Evolutionary conservation across 1,284 basidiomycete species (phyloP), one percentile per base, ranked within the genome.

Genomic region (Pulveroboletus sp.): DNA sequence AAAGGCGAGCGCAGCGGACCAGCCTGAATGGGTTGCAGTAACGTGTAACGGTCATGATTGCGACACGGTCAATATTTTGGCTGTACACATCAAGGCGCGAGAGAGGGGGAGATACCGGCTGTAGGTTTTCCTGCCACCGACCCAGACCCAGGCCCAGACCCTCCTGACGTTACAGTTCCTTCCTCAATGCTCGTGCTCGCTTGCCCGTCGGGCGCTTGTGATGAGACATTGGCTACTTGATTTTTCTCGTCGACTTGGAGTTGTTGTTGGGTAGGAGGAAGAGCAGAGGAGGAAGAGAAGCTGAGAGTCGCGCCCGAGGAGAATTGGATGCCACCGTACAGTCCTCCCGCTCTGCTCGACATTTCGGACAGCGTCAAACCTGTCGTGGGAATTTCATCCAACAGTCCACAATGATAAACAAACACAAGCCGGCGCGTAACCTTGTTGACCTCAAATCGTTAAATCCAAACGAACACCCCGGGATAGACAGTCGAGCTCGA

Each of bases 1-100:
- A 65, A 92, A 92, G 12, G 89, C 91, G 61, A 92, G 86, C n/a
- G 89, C 83, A 60, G 91, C 87, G 65, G 91, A 92, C 90, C 91
- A 92, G 74, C 84, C 88, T 90, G 68, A 60, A 28, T 53, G 57
- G 62, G 58, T 60, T 38, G 57, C 45, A 51, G 44, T 43, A 55
- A 54, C 61, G 59, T 48, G 49, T 69, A 71, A 74, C 67, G 58
- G 64, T 67, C 59, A 70, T 69, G 72, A 67, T 67, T 60, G 67
- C 63, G 67, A 71, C 65, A 71, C 70, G 69, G 68, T 75, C 68
- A 71, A 71, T 71, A 71, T 65, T 74, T 71, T 65, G 71, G 49
- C 63, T 72, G 67, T 61, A 71, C 63, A 70, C 46, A 67, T 65
- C 64, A 66, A 74, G 62, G 72, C 73, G 71, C 74, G 74, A 72